Evolutionary conservation across 495 filamentous ascomycete species (phyloP), one percentile per base, ranked within the genome.

Genomic region (Aspergillus bridgeri): DNA sequence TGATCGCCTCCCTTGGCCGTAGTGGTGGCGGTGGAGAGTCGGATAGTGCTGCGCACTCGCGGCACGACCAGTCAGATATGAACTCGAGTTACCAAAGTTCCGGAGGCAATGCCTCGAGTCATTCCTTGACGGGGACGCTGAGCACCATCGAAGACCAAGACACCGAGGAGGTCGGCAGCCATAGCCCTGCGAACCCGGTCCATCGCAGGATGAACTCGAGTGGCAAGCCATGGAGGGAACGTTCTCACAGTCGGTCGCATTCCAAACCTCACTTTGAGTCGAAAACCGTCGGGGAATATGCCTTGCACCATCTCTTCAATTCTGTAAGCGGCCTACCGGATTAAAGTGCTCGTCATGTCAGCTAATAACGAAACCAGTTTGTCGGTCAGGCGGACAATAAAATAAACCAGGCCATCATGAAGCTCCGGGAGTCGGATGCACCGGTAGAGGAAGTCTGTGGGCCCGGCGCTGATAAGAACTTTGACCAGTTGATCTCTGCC

Each of bases 211-310:
- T 74, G 65, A 70, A 72, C 43, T 78, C 76, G 20, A 91, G 84
- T 69, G 81, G 80, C 2, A 89, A 81, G 65, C 67, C 76, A 50
- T 83, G 85, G 62, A 82, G 87, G 54, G 89, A 89, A 49, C 86
- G 89, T 66, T 77, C 82, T 24, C 92, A 90, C 63, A 84, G 90
- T 63, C 89, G 87, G 59, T 92, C 91, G 11, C 89, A 93, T 66
- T 96, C 92, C 25, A 89, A 88, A 43, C 86, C 86, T 60, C 82
- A 86, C 65, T 78, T 81, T 29, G 89, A 96, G 63, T 80, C 84
- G 58, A 96, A 92, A 74, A 96, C 91, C 0, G 91, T 96, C 50
- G 93, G 91, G 48, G 94, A 98, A 78, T 97, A 96, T 81, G 92
- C 95, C 22, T 77, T 98, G 54, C 93, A 98, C 73, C 93, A 96